These are phyloP conservation scores for Phytophthora sp. DNA, from an alignment of 352 stramenopile species.

Conservation along the genomic window DNA sequence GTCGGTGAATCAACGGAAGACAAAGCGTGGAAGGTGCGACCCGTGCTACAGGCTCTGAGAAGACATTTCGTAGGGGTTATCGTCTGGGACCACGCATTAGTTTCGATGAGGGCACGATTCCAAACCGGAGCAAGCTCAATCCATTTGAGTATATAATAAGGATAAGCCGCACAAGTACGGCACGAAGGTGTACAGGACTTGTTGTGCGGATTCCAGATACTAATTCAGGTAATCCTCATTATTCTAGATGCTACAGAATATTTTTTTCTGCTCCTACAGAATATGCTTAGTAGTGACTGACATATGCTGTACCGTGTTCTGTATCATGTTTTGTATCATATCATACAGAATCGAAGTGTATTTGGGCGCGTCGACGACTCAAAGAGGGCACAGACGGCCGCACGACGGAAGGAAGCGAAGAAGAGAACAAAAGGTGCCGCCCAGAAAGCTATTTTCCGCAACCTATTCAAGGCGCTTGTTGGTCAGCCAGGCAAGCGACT, in stretches of 20 bases:
- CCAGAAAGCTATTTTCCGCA: neutral
- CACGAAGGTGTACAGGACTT: conserved; percentile 26
- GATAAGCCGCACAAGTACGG: conserved; percentile 22
- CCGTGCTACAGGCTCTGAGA: conserved; percentile 11
- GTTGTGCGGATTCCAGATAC: conserved; percentile 1
- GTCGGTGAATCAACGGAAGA: neutral
- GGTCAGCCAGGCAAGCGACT: too few relatives aligned
- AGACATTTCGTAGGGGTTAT: conserved; percentile 19
- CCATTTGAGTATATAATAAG: conserved; percentile 27
- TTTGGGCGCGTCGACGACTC: neutral
- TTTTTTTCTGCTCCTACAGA: conserved; percentile 14
- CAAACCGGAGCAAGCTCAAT: conserved; percentile 16
- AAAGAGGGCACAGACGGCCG: too few relatives aligned
- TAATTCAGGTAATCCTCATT: too few relatives aligned
- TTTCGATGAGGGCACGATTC: conserved; percentile 28
- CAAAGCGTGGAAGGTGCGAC: conserved; percentile 19
- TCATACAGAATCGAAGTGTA: conserved; percentile 30
- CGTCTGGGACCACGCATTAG: conserved; percentile 1
- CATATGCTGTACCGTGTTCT: too few relatives aligned
- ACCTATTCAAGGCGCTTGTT: too few relatives aligned
- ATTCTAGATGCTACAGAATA: conserved; percentile 10
- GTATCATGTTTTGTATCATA: too few relatives aligned
- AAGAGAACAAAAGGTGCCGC: conserved; percentile 1
- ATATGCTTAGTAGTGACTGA: too few relatives aligned
- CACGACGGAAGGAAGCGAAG: too few relatives aligned